A percentile compares a stretch with the other conserved stretches of the same genome.
These are phyloP conservation scores for Tinospora cordifolia DNA, from an alignment of 164 flowering plant genomes.

Conservation along the genomic window DNA sequence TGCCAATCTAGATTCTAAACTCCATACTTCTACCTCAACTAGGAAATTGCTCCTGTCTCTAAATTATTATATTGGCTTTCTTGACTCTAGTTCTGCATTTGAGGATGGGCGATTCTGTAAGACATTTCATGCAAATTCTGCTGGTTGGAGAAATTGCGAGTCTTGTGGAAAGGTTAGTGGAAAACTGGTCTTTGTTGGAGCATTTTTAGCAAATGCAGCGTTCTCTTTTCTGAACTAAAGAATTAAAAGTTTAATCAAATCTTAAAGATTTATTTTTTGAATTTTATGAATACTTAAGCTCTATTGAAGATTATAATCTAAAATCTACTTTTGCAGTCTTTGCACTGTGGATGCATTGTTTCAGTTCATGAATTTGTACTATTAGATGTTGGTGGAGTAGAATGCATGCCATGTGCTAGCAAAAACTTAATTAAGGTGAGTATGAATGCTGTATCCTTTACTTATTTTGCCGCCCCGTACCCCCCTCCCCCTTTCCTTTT, in stretches of 20 bases:
- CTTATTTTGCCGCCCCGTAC: neutral
- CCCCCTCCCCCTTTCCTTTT: neutral
- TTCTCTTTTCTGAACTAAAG: neutral
- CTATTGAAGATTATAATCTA: constrained; percentile 1
- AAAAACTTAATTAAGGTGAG: constrained; percentile 53
- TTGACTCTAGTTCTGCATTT: constrained; percentile 48
- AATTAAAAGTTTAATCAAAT: neutral
- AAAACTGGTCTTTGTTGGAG: neutral
- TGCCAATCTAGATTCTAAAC: too few relatives aligned
- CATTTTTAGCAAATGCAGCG: constrained; percentile 4
- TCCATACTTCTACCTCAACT: too few relatives aligned
- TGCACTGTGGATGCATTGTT: constrained; percentile 94
- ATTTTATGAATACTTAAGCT: neutral
- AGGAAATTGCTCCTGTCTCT: neutral
- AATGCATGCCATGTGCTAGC: constrained; percentile 66
- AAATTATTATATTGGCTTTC: neutral
- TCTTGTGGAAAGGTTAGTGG: constrained; percentile 76
- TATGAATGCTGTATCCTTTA: neutral
- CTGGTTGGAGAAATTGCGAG: constrained; percentile 92
- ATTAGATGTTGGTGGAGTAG: constrained; percentile 86
- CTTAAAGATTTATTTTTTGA: neutral
- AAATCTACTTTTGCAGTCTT: constrained; percentile 44
- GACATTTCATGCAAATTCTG: constrained; percentile 49
- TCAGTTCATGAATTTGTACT: constrained; percentile 50
- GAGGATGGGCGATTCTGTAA: constrained; percentile 58